A percentile compares a stretch with the other conserved stretches of the same genome.
These are phyloP conservation scores for Apiotrichum porosum DNA, from an alignment of 1,284 basidiomycete species.

Conservation along the genomic window DNA sequence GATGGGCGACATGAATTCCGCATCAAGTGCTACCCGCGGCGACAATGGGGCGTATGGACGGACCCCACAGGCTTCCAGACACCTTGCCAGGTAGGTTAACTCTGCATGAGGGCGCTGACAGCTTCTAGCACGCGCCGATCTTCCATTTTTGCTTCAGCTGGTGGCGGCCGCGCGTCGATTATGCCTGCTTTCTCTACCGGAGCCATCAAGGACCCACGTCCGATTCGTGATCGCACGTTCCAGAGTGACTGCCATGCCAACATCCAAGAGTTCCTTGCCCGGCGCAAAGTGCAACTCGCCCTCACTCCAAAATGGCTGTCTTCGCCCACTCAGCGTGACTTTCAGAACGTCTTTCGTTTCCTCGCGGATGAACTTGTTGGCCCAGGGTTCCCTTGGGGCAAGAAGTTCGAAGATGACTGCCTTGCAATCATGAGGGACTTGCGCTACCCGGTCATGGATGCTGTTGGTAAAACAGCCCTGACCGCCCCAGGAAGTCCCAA, in stretches of 20 bases:
- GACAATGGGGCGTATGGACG: constrained; percentile 56
- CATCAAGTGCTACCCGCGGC: constrained; percentile 52
- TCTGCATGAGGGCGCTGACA: background rate
- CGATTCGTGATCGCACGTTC: constrained; percentile 65
- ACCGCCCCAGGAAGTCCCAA: constrained; percentile 76
- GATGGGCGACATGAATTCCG: background rate
- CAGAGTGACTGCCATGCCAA: constrained; percentile 70
- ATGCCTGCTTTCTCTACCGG: constrained; percentile 46
- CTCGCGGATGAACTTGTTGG: constrained; percentile 65
- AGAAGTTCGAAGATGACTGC: constrained; percentile 74
- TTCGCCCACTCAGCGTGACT: constrained; percentile 75
- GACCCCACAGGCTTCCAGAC: constrained; percentile 60
- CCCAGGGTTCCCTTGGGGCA: constrained; percentile 55
- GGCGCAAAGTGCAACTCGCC: constrained; percentile 56
- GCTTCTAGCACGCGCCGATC: constrained; percentile 58
- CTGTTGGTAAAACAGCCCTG: constrained; percentile 74
- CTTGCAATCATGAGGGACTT: constrained; percentile 63
- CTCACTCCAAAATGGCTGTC: constrained; percentile 61
- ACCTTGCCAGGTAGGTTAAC: constrained; percentile 1
- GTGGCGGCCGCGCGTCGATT: constrained; percentile 44
- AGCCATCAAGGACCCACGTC: constrained; percentile 64
- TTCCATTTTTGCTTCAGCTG: constrained; percentile 56
- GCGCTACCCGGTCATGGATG: constrained; percentile 67
- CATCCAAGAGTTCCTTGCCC: constrained; percentile 62
- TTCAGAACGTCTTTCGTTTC: constrained; percentile 70